Conservation (phyloP, 2,329 filamentous ascomycete genomes). For the Calonectria pseudoreteaudii region DNA sequence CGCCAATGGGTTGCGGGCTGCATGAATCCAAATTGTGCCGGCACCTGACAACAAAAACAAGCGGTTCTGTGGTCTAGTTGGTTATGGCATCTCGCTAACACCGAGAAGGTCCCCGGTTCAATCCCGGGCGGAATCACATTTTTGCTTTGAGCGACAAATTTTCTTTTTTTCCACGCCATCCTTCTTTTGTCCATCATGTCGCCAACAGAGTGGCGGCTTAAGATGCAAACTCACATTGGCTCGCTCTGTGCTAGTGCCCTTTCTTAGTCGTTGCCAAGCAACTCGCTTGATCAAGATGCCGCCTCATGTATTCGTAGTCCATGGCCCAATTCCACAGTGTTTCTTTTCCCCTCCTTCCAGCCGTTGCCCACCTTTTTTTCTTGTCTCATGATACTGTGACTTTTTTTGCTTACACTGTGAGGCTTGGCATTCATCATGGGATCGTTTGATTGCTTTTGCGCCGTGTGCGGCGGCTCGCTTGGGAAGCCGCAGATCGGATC, state of each 20-base stretch:
- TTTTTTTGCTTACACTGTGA: not conserved
- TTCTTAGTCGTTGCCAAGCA: not conserved
- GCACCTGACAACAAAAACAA: not conserved
- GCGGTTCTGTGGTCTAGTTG: conserved; percentile 48
- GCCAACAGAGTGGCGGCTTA: not conserved
- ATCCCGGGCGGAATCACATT: conserved; percentile 46
- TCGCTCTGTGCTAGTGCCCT: not conserved
- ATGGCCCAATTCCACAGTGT: not conserved
- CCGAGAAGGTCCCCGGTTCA: conserved; percentile 49
- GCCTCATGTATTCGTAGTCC: not conserved
- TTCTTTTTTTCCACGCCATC: not conserved
- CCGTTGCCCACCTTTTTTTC: not conserved
- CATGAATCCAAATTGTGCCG: not conserved
- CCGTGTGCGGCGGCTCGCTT: conserved; percentile 21
- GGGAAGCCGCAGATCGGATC: conserved; percentile 6
- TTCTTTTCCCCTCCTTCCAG: not conserved
- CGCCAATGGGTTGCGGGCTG: not conserved
- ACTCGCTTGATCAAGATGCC: not conserved
- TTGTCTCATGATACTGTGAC: not conserved
- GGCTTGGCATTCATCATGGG: conserved; percentile 8
- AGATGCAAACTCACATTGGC: not conserved
- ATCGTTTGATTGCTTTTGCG: conserved; percentile 20
- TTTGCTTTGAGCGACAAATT: conserved; percentile 16
- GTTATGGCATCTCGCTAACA: conserved; percentile 48
- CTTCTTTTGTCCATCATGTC: not conserved